These are phyloP conservation scores for Hemileccinum impolitum DNA, from an alignment of 768 basidiomycete species.

Conservation along the genomic window DNA sequence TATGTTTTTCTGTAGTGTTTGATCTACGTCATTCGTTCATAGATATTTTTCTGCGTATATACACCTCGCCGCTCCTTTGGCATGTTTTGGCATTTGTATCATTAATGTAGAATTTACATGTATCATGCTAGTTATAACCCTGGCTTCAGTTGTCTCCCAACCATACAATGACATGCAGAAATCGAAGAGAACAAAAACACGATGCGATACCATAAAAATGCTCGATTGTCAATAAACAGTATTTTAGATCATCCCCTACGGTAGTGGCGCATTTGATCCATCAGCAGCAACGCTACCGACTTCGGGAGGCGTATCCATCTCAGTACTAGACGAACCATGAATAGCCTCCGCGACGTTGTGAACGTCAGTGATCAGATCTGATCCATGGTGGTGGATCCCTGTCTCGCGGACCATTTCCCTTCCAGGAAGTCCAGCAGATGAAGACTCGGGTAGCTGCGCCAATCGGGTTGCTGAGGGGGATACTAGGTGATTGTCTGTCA, in stretches of 20 bases:
- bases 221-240: neutral
- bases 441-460: slow-evolving; percentile 1
- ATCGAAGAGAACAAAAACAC: neutral
- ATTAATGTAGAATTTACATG: slow-evolving; percentile 31
- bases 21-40: slow-evolving; percentile 17
- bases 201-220: neutral
- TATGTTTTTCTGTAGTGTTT: slow-evolving; percentile 1
- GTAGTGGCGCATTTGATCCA: neutral
- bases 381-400: slow-evolving; percentile 1
- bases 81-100: slow-evolving; percentile 14
- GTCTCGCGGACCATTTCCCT: neutral
- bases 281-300: slow-evolving; percentile 1
- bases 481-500: slow-evolving; percentile 41
- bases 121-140: slow-evolving; percentile 19
- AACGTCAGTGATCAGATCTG: neutral
- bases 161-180: neutral
- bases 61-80: slow-evolving; percentile 11
- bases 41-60: slow-evolving; percentile 14
- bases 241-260: neutral
- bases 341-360: neutral
- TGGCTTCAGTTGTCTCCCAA: slow-evolving; percentile 4
- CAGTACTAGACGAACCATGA: slow-evolving; percentile 2
- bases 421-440: slow-evolving; percentile 1
- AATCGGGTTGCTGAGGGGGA: slow-evolving; percentile 1
- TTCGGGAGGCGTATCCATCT: neutral